Base-by-base conservation (phyloP, 805 yeast species). In the Ogataea thermomethanolica region DNA sequence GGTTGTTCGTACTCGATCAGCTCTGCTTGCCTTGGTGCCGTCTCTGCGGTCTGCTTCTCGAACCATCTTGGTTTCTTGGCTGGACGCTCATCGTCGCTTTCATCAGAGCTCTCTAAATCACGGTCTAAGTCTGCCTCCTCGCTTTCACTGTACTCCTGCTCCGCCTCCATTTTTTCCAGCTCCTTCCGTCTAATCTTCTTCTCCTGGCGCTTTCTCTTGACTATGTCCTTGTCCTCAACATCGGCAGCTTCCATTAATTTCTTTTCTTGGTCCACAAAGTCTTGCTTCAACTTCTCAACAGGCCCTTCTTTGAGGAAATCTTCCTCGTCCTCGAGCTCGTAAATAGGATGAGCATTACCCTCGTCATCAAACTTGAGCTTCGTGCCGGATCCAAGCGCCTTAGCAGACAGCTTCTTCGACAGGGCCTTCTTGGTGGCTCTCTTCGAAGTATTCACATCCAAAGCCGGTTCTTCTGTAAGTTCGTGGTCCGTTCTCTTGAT, bases 301-400 rank as follows among this genome's bases (percentile, higher is more conserved):
- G 78, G 84, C 23, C 79, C 80, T 25, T 68, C 71, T 46, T 75
- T 78, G 47, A 63, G 74, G 74, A 93, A 93, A 44, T 85, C 95
- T 29, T 81, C 93, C 63, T 88, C 97, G 51, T 84, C 86, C 58
- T 87, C 89, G 45, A 93, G 71, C 64, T 91, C 98, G 57, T 93
- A 93, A 5, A 91, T 70, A 8, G 95, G 85, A 62, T 91, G 98
- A 0, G 98, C 83, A 5, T 71, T 73, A 21, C 99, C 99, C 3
- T 91, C 97, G 47, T 93, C 99, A 58, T 93, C 99, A 57, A 91
- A 93, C 40, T 76, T 72, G 51, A 91, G 61, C 59, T 89, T 93
- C 14, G 84, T 78, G 12, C 96, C 83, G 42, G 78, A 75, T 1
- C 87, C 86, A 46, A 74, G 75, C 10, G 70, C 59, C 33, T 79